Percentiles rank a stretch among this genome's conserved stretches.
Evolutionary conservation across 2,329 filamentous ascomycete genomes (phyloP).

Genomic region (Podosphaera fusca): DNA sequence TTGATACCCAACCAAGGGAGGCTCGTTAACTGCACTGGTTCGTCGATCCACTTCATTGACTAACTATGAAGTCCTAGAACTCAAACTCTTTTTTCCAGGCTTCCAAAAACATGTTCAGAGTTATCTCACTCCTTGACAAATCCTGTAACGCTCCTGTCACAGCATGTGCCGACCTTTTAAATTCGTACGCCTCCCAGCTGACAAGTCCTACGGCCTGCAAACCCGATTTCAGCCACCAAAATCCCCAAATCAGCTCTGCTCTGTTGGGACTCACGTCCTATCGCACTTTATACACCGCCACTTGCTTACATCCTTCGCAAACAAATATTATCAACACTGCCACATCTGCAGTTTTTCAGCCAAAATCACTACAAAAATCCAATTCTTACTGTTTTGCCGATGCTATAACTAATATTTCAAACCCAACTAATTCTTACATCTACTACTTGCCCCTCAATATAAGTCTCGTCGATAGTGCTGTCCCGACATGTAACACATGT

Average conservation of each 20-base stretch:
- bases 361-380: not conserved
- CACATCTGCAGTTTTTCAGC: slow-evolving; percentile 26
- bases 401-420: slow-evolving; percentile 54
- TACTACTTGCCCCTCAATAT: slow-evolving; percentile 73
- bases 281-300: slow-evolving; percentile 52
- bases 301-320: slow-evolving; percentile 38
- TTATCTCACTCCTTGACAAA: slow-evolving; percentile 56
- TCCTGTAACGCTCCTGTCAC: slow-evolving; percentile 47
- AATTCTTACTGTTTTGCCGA: slow-evolving; percentile 53
- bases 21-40: not conserved
- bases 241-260: slow-evolving; percentile 49
- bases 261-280: slow-evolving; percentile 60
- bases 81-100: slow-evolving; percentile 69
- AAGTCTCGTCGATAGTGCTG: slow-evolving; percentile 37
- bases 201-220: slow-evolving; percentile 41
- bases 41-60: not conserved
- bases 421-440: slow-evolving; percentile 49
- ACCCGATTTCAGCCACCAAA: slow-evolving; percentile 40
- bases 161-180: slow-evolving; percentile 43
- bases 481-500: slow-evolving; percentile 57
- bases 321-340: slow-evolving; percentile 19
- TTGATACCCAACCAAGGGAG: not conserved
- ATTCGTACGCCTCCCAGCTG: slow-evolving; percentile 40
- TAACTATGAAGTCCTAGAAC: slow-evolving; percentile 27
- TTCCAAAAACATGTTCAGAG: slow-evolving; percentile 43